A percentile compares a stretch with the other conserved stretches of the same genome.
phyloP scores from a whole-genome alignment of 192 early-diverging fungal species.

The Podila verticillata region DNA sequence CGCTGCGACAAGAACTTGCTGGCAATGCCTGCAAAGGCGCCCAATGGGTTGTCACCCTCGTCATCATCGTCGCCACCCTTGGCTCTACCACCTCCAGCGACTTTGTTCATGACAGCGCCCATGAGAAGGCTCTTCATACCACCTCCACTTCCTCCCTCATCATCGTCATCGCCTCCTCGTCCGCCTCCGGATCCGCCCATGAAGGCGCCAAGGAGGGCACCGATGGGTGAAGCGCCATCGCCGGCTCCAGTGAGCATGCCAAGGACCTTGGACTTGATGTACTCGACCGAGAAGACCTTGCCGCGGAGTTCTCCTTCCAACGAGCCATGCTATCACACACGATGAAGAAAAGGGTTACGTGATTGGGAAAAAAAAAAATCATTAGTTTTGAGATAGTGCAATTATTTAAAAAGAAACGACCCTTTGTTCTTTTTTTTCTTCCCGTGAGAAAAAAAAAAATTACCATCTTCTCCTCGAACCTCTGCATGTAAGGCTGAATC shows the following conservation, averaged over 20 bases:
- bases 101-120: neutral
- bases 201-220: slow-evolving; percentile 26
- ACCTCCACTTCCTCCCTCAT: neutral
- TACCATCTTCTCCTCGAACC: slow-evolving; percentile 49
- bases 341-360: neutral
- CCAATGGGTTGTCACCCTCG: slow-evolving; percentile 8
- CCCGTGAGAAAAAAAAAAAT: neutral
- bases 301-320: slow-evolving; percentile 33
- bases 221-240: slow-evolving; percentile 8
- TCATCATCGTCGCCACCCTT: neutral
- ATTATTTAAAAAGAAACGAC: neutral
- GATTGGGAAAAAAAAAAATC: neutral
- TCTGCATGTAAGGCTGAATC: slow-evolving; percentile 37
- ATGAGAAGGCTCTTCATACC: too few relatives aligned
- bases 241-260: slow-evolving; percentile 24
- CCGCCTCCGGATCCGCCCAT: slow-evolving; percentile 6
- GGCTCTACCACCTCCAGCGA: neutral
- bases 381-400: neutral
- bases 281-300: slow-evolving; percentile 43
- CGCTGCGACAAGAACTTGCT: slow-evolving; percentile 22
- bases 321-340: slow-evolving; percentile 7
- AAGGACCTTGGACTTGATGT: slow-evolving; percentile 29
- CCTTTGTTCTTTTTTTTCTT: slow-evolving; percentile 6
- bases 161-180: neutral
- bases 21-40: slow-evolving; percentile 1